A percentile compares a stretch with the other conserved stretches of the same genome.
Conservation (phyloP, 352 stramenopile genomes). For the Globisporangium canariense region DNA sequence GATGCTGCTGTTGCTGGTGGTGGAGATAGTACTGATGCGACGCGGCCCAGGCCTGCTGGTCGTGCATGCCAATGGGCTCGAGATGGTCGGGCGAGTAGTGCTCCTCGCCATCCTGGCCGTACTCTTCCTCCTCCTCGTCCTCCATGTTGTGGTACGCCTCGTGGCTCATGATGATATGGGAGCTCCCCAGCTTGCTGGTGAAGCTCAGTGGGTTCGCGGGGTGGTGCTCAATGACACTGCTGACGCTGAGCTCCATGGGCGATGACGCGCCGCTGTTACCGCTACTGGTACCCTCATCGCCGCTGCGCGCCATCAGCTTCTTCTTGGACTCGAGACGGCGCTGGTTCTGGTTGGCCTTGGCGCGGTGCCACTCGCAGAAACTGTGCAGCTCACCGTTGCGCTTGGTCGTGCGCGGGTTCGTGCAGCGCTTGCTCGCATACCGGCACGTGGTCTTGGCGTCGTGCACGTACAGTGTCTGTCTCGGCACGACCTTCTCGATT, state of each 20-base stretch:
- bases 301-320: constrained; percentile 3
- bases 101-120: too few species aligned
- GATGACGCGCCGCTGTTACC: not conserved
- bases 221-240: not conserved
- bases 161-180: not conserved
- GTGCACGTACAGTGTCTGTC: constrained; percentile 2
- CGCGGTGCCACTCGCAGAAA: constrained; percentile 26
- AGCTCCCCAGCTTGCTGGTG: not conserved
- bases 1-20: not conserved
- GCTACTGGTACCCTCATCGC: too few species aligned
- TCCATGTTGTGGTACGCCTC: not conserved
- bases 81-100: not conserved
- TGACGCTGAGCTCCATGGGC: not conserved
- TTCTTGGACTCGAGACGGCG: constrained; percentile 28
- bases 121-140: not conserved
- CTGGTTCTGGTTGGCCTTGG: constrained; percentile 29
- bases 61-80: constrained; percentile 1
- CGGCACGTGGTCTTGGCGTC: constrained; percentile 16
- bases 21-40: not conserved
- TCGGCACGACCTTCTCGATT: constrained; percentile 3
- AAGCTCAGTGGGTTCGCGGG: not conserved
- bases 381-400: constrained; percentile 27
- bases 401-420: constrained; percentile 22
- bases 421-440: constrained; percentile 24
- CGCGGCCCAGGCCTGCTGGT: constrained; percentile 1